A percentile compares a stretch with the other conserved stretches of the same genome.
Conservation (phyloP, 257 asterid genomes). For the Ocimum tenuiflorum region DNA sequence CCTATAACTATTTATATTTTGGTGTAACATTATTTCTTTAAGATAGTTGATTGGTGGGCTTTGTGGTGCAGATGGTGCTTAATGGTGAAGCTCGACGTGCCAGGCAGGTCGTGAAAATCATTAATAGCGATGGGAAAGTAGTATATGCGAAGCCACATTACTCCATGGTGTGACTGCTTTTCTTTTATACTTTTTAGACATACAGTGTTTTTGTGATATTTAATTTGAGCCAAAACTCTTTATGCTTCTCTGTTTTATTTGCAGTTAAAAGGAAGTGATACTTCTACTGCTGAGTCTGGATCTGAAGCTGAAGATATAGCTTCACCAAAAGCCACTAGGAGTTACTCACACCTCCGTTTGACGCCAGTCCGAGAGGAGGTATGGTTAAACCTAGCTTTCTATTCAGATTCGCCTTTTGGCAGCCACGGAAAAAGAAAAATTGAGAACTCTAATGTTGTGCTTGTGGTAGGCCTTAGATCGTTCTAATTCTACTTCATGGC, state of each 20-base stretch:
- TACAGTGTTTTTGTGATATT: not conserved
- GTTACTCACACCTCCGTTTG: conserved; percentile 78
- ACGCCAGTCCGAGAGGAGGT: conserved; percentile 99
- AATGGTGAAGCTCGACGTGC: conserved; percentile 72
- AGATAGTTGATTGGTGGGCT: conserved; percentile 20
- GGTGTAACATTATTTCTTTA: not conserved
- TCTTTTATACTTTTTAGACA: not conserved
- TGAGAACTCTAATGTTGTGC: too few species aligned
- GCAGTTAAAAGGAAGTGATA: conserved; percentile 86
- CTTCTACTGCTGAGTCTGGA: conserved; percentile 97
- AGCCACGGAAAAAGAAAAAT: not conserved
- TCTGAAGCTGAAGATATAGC: conserved; percentile 98
- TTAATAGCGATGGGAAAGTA: conserved; percentile 92
- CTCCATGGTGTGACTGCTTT: conserved; percentile 42
- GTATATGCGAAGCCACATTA: conserved; percentile 89
- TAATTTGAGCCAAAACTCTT: conserved; percentile 8
- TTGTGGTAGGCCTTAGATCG: too few species aligned
- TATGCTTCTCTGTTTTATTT: conserved; percentile 16
- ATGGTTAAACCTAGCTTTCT: conserved; percentile 13
- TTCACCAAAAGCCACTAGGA: conserved; percentile 84
- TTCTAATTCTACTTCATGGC: too few species aligned
- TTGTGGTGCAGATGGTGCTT: conserved; percentile 60
- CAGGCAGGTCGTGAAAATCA: conserved; percentile 86
- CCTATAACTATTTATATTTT: not conserved
- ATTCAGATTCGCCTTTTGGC: not conserved